phyloP scores from a whole-genome alignment of 2,329 filamentous ascomycete genomes.

The Ophiocordyceps robertsii region DNA sequence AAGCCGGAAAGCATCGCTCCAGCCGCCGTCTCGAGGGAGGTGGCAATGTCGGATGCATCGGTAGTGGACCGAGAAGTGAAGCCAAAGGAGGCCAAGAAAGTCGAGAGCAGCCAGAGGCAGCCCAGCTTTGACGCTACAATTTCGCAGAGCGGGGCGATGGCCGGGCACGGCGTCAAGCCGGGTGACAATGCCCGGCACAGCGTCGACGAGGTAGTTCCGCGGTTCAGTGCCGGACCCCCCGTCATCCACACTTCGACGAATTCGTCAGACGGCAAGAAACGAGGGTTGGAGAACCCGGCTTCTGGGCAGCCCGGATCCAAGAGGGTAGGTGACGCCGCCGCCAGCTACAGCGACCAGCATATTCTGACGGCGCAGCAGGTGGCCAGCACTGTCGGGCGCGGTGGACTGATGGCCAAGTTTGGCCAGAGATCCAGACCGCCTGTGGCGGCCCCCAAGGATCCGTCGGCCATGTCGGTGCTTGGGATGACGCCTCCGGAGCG shows the following conservation, averaged over 20 bases:
- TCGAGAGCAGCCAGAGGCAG: background rate
- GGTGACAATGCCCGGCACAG: background rate
- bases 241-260: slow-evolving; percentile 23
- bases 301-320: slow-evolving; percentile 20
- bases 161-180: background rate
- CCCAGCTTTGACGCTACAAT: background rate
- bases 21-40: slow-evolving; percentile 1
- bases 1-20: slow-evolving; percentile 7
- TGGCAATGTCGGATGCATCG: slow-evolving; percentile 3
- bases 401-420: slow-evolving; percentile 23
- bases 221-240: slow-evolving; percentile 17
- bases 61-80: background rate
- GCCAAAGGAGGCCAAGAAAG: background rate
- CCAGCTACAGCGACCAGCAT: slow-evolving; percentile 6
- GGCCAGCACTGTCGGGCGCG: slow-evolving; percentile 15
- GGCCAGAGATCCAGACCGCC: slow-evolving; percentile 15
- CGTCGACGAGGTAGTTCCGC: slow-evolving; percentile 9
- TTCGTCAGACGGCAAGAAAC: slow-evolving; percentile 24
- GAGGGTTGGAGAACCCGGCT: slow-evolving; percentile 25
- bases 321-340: slow-evolving; percentile 21
- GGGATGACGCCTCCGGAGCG: slow-evolving; percentile 33
- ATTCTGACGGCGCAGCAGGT: slow-evolving; percentile 16
- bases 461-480: slow-evolving; percentile 38
- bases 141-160: background rate
- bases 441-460: slow-evolving; percentile 26